A percentile compares a stretch with the other conserved stretches of the same genome.
These are phyloP conservation scores for Arthrobotrys pseudoclavata DNA, from an alignment of 2,329 filamentous ascomycete genomes.

Conservation along the genomic window DNA sequence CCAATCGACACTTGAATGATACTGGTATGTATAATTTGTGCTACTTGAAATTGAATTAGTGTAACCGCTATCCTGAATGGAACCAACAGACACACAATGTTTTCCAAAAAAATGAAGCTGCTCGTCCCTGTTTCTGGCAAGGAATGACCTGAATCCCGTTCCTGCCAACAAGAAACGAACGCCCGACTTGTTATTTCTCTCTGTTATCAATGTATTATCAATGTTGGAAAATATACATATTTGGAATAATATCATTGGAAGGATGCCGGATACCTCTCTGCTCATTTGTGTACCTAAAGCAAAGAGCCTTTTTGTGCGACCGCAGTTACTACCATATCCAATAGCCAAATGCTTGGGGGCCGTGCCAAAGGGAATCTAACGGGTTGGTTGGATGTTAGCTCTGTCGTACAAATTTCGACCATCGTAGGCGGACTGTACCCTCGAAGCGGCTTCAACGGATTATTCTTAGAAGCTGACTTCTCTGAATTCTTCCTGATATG, in stretches of 20 bases:
- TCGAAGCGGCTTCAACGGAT: conserved; percentile 8
- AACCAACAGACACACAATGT: conserved; percentile 43
- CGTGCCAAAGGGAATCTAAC: conserved; percentile 16
- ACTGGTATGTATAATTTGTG: conserved; percentile 5
- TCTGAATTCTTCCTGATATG: conserved; percentile 29
- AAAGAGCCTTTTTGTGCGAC: conserved; percentile 18
- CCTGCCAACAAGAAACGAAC: conserved; percentile 32
- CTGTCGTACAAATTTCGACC: conserved; percentile 31
- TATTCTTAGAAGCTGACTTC: conserved; percentile 23
- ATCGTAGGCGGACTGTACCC: conserved; percentile 15
- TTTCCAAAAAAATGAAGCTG: conserved; percentile 16
- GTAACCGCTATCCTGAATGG: conserved; percentile 58
- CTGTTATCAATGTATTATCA: conserved; percentile 20
- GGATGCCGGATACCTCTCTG: conserved; percentile 3
- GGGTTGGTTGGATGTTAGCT: conserved; percentile 42
- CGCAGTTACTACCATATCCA: conserved; percentile 22
- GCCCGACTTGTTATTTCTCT: conserved; percentile 36
- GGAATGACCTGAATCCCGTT: not conserved
- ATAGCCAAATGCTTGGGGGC: conserved; percentile 37
- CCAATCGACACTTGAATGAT: not conserved
- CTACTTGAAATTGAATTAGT: conserved; percentile 23
- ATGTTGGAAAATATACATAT: conserved; percentile 32
- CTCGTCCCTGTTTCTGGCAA: conserved; percentile 21
- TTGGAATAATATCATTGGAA: conserved; percentile 51
- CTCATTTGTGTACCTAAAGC: conserved; percentile 19